These are phyloP conservation scores for Fusarium longipes DNA, from an alignment of 2,329 filamentous ascomycete species.

Conservation along the genomic window DNA sequence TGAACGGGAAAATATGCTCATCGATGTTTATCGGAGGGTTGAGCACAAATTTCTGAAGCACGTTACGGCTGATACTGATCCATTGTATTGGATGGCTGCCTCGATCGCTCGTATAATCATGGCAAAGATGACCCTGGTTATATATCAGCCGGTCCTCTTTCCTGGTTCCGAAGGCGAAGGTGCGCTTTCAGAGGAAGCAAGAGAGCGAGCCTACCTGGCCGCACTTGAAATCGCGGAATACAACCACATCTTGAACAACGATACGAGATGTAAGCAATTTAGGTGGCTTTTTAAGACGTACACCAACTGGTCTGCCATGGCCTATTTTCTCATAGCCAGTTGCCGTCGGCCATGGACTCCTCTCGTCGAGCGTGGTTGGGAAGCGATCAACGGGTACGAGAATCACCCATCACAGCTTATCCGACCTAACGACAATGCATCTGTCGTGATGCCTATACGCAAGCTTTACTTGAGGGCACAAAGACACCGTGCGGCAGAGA, in stretches of 20 bases:
- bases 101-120: slow-evolving; percentile 77
- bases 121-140: slow-evolving; percentile 80
- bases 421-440: slow-evolving; percentile 58
- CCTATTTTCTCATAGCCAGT: slow-evolving; percentile 61
- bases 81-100: slow-evolving; percentile 74
- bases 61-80: slow-evolving; percentile 60
- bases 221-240: slow-evolving; percentile 80
- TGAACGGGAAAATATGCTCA: slow-evolving; percentile 59
- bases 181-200: slow-evolving; percentile 69
- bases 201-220: slow-evolving; percentile 76
- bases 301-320: slow-evolving; percentile 63
- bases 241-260: slow-evolving; percentile 71
- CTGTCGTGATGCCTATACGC: slow-evolving; percentile 65
- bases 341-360: slow-evolving; percentile 61
- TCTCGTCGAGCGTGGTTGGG: slow-evolving; percentile 63
- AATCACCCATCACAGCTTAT: slow-evolving; percentile 56
- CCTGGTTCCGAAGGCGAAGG: slow-evolving; percentile 65
- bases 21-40: slow-evolving; percentile 64
- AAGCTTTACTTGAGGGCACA: slow-evolving; percentile 65
- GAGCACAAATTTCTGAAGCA: slow-evolving; percentile 66
- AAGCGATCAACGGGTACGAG: slow-evolving; percentile 56
- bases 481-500: slow-evolving; percentile 63
- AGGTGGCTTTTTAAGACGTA: slow-evolving; percentile 64
- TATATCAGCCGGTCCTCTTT: slow-evolving; percentile 79
- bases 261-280: slow-evolving; percentile 60